Percentiles rank a stretch among this genome's conserved stretches.
These are phyloP conservation scores for Brassica cretica DNA, from an alignment of 345 rosid genomes.

Conservation along the genomic window DNA sequence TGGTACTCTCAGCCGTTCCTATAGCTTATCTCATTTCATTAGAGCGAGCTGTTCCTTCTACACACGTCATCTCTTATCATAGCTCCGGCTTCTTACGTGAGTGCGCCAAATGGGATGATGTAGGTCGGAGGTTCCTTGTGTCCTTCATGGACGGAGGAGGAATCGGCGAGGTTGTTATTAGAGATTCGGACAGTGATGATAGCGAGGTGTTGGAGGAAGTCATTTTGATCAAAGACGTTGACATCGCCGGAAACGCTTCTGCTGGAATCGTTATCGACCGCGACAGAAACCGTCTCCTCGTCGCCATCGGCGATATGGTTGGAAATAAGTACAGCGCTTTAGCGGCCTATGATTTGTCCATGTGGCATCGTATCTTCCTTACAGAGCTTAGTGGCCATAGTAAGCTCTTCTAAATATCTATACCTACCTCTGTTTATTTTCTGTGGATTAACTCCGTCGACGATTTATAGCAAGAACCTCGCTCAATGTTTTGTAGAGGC, in stretches of 20 bases:
- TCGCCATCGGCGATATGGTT: conserved; percentile 60
- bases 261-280: conserved; percentile 65
- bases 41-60: conserved; percentile 56
- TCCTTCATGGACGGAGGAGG: conserved; percentile 74
- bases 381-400: conserved; percentile 59
- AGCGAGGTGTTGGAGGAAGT: conserved; percentile 51
- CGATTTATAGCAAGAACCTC: no score
- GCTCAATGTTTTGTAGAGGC: background rate
- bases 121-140: conserved; percentile 67
- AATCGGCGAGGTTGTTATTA: conserved; percentile 65
- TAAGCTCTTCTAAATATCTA: conserved; percentile 36
- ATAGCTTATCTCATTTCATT: conserved; percentile 60
- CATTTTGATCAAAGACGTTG: conserved; percentile 59
- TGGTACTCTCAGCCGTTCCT: conserved; percentile 68
- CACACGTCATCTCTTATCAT: conserved; percentile 67
- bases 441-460: no score
- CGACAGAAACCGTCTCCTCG: conserved; percentile 68
- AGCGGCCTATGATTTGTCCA: conserved; percentile 77
- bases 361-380: conserved; percentile 75
- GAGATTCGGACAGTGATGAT: background rate
- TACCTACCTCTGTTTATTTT: no score
- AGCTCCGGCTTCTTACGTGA: conserved; percentile 83
- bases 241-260: conserved; percentile 67
- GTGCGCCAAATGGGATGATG: conserved; percentile 88
- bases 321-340: conserved; percentile 61